Evolutionary conservation across 176 grass and related monocot species (phyloP), one percentile per base, ranked within the genome.

Genomic region (Pontederia crassipes): DNA sequence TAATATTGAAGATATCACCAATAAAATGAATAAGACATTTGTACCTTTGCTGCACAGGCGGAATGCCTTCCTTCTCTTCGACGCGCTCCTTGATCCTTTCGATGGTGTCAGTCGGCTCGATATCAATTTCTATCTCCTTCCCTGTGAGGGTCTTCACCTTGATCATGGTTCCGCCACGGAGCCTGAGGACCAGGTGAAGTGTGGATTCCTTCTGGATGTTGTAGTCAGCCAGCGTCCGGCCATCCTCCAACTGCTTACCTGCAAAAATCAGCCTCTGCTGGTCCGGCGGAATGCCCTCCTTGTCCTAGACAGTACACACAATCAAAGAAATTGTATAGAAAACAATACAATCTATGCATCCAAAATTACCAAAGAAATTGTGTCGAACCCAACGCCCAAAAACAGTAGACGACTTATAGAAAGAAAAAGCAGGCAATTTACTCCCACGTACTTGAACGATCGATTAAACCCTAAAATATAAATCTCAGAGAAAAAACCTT

Each of bases 31-130:
- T 16, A 24, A 24, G 20, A 24, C 20, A 24, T 24, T 26, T 1
- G n/a, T 9, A 65, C 62, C 47, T 65, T 28, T 65, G 62, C 17
- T 65, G 47, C 13, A 65, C 20, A 28, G 62, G 62, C 8, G 62
- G 62, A 50, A 65, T 65, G 7, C 62, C 62, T 50, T 65, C 62
- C 50, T 65, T 65, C 46, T 65, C 62, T 15, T 65, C 62, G 1
- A 65, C 62, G 11, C 46, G 48, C 62, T 65, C 62, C 46, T 65
- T 65, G 62, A 65, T 52, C 47, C 62, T 52, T 46, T 65, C 62
- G 12, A 65, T 65, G 5, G 62, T 65, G 45, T 65, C 47, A 8
- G 46, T 65, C 7, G 62, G 62, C 18, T 65, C 62, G 28, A 65
- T 65, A 12, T 51, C 62, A 51, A 65, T 65, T 48, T 65, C 62